Evolutionary conservation across 768 basidiomycete species (phyloP), one percentile per base, ranked within the genome.

Genomic region (Trametes cinnabarina): DNA sequence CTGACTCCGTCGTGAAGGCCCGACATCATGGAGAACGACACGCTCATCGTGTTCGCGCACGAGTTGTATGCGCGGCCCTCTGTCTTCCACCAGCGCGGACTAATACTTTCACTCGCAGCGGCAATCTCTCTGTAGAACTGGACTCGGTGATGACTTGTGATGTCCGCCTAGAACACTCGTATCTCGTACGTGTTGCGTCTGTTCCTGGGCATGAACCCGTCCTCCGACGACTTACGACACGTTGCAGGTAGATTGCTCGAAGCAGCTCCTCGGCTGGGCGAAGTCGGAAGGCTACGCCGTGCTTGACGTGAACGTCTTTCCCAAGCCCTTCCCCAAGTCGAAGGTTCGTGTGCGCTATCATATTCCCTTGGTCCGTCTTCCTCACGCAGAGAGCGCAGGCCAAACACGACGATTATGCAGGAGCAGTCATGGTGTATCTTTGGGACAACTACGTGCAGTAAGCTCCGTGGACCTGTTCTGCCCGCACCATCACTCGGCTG

Each of bases 61-160:
- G 95, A 98, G 76, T 94, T 98, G 96, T 96, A 70, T 69, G 92
- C n/a, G n/a, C n/a, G n/a, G n/a, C n/a, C n/a, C n/a, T n/a, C n/a
- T n/a, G n/a, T 41, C 44, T 20, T 30, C 3, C 52, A 7, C 30
- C 47, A n/a, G 7, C 34, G 42, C 17, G 28, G 20, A 3, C 3
- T 32, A 4, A 26, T 11, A 58, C 47, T 28, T 57, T 51, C 35
- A 20, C 10, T 44, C 47, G 10, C 60, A 97, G 95, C 66, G 96
- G 96, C 26, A 94, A 95, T 66, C 75, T 98, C 51, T 85, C 90
- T 17, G 82, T 88, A 19, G 90, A 96, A 69, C 74, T 93, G n/a
- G 83, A 87, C 51, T 87, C 87, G 12, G 85, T 83, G 19, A 72
- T 82, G 20, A 83, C 79, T 42, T 90, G 86, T 62, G 84, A 96